Base-by-base conservation (phyloP, 371 early-diverging fungal species). In the Edhazardia aedis region DNA sequence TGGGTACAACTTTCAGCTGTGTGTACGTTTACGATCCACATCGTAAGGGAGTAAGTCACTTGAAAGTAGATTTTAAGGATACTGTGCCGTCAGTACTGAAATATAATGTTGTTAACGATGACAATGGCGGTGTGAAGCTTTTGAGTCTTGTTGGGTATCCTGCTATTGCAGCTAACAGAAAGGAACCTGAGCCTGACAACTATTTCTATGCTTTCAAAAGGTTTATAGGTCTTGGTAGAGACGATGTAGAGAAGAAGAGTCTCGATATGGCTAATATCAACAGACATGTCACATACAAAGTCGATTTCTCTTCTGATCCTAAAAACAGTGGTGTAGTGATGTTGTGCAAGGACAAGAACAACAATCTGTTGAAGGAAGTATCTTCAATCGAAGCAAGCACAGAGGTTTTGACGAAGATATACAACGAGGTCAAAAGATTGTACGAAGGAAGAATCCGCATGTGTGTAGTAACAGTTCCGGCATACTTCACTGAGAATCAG, bases 401-500 rank as follows among this genome's bases (percentile, higher is more conserved):
- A 1, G 7, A 42, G 1, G 9, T 61, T 24, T 25, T 61, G 1
- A n/a, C n/a, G n/a, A n/a, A n/a, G n/a, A n/a, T n/a, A n/a, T n/a
- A n/a, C n/a, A n/a, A n/a, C n/a, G n/a, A n/a, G n/a, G n/a, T n/a
- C n/a, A n/a, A n/a, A n/a, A n/a, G n/a, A n/a, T n/a, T n/a, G n/a
- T n/a, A n/a, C n/a, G 24, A 26, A 29, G 19, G 26, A 14, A 33
- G 54, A 19, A 21, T 37, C 2, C 9, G 24, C 16, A 2, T 26
- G 18, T 49, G 49, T 23, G 64, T 66, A 1, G 51, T 72, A 16
- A 69, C 72, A 0, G 62, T 64, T 2, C 72, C 72, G 33, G 69
- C 67, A 47, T 67, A 72, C 56, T 72, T 69, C 56, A 51, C 53
- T 28, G 63, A 62, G 21, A 49, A 63, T 18, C 72, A 72, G 49